phyloP scores from a whole-genome alignment of 2,329 filamentous ascomycete genomes.

The Fusarium domesticum region DNA sequence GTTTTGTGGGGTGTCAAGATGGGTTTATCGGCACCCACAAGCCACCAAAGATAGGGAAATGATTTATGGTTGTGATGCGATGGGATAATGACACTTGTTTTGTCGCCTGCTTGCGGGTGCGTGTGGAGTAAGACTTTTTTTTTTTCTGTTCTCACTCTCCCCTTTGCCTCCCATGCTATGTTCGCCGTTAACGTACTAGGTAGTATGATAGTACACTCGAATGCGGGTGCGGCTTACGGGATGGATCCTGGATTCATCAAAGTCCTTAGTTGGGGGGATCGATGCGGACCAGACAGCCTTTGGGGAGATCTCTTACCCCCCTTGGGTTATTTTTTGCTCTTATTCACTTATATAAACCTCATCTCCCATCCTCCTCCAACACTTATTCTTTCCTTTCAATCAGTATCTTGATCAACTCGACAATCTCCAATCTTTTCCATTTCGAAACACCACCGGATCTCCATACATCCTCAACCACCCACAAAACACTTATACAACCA shows the following conservation, averaged over 20 bases:
- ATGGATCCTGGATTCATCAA: conserved; percentile 1
- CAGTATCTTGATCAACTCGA: conserved; percentile 10
- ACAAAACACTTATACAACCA: conserved; percentile 8
- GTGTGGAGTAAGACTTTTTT: conserved; percentile 19
- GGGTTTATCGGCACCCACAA: conserved; percentile 24
- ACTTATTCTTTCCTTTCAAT: conserved; percentile 3
- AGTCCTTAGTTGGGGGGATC: conserved; percentile 1
- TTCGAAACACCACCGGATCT: conserved; percentile 5
- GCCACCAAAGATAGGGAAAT: conserved; percentile 17
- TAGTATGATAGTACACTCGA: neutral
- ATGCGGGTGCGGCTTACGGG: conserved; percentile 8
- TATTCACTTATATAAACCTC: conserved; percentile 21
- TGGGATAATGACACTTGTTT: conserved; percentile 19
- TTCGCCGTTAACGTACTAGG: neutral
- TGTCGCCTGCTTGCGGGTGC: conserved; percentile 10
- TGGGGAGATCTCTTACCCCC: conserved; percentile 1
- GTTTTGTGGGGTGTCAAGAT: conserved; percentile 16
- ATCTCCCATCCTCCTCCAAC: conserved; percentile 10
- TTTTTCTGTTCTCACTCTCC: conserved; percentile 6
- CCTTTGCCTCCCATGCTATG: neutral
- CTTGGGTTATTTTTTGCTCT: conserved; percentile 6
- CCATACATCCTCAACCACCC: conserved; percentile 6
- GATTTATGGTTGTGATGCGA: conserved; percentile 20
- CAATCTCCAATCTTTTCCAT: conserved; percentile 1
- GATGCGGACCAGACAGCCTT: conserved; percentile 7